These are phyloP conservation scores for Hirschfeldia incana DNA, from an alignment of 345 rosid species.

Conservation along the genomic window DNA sequence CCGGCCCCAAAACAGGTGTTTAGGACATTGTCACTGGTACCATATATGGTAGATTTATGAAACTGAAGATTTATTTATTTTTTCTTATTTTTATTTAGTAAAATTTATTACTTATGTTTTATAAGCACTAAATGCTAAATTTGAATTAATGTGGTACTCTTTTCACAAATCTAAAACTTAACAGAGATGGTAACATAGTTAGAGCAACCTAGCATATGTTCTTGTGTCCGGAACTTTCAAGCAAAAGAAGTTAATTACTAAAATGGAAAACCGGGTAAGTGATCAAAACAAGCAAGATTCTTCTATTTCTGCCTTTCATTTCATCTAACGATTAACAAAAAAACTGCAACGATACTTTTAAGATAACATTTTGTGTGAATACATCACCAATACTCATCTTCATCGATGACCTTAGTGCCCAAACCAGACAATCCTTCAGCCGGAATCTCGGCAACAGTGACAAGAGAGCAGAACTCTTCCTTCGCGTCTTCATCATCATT, in stretches of 20 bases:
- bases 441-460: constrained; percentile 54
- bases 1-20: not conserved
- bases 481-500: constrained; percentile 67
- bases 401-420: constrained; percentile 59
- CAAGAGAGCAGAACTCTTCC: constrained; percentile 65
- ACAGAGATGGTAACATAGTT: not conserved
- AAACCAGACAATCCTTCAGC: constrained; percentile 54
- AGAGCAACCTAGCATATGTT: constrained; percentile 2
- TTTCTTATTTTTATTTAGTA: not conserved
- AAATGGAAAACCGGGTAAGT: not conserved
- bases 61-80: too few relatives aligned
- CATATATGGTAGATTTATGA: not conserved
- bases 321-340: constrained; percentile 21
- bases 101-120: not conserved
- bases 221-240: not conserved
- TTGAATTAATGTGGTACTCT: not conserved
- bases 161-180: not conserved
- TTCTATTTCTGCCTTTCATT: constrained; percentile 1
- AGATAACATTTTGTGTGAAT: too few relatives aligned
- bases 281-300: constrained; percentile 10
- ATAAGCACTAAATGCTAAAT: not conserved
- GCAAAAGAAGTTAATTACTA: not conserved
- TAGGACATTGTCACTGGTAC: not conserved
- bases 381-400: constrained; percentile 44
- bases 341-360: too few relatives aligned